A percentile compares a stretch with the other conserved stretches of the same genome.
phyloP scores from a whole-genome alignment of 179 eudicot species.

The Actinidia polygama region DNA sequence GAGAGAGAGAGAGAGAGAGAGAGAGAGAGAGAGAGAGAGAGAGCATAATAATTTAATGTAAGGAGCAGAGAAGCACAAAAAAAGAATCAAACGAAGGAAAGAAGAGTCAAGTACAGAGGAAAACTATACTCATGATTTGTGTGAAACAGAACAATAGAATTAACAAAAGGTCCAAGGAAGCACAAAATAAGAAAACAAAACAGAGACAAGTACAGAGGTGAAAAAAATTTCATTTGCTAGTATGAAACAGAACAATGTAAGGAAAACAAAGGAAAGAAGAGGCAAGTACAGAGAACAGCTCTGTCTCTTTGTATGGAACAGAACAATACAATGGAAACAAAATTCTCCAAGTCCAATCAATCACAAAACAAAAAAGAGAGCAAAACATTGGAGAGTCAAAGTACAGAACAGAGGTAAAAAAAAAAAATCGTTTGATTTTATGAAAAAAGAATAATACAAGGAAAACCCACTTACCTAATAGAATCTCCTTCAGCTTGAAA shows the following conservation, averaged over 20 bases:
- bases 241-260: not conserved
- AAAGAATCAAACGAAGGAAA: too few relatives aligned
- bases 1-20: not conserved
- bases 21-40: not conserved
- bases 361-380: not conserved
- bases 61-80: too few relatives aligned
- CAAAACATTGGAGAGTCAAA: not conserved
- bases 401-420: not conserved
- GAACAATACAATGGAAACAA: too few relatives aligned
- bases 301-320: too few relatives aligned
- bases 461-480: not conserved
- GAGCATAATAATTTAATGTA: too few relatives aligned
- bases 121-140: too few relatives aligned
- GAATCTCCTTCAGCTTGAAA: constrained; percentile 2
- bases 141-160: too few relatives aligned
- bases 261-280: not conserved
- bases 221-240: not conserved
- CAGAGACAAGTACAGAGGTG: not conserved
- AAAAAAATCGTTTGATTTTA: not conserved
- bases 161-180: too few relatives aligned
- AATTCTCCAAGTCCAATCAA: too few relatives aligned
- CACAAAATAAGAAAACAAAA: not conserved
- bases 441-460: not conserved
- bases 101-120: too few relatives aligned
- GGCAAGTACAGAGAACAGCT: too few relatives aligned